Conservation (phyloP, 495 filamentous ascomycete genomes). For the Parmelia sp. region DNA sequence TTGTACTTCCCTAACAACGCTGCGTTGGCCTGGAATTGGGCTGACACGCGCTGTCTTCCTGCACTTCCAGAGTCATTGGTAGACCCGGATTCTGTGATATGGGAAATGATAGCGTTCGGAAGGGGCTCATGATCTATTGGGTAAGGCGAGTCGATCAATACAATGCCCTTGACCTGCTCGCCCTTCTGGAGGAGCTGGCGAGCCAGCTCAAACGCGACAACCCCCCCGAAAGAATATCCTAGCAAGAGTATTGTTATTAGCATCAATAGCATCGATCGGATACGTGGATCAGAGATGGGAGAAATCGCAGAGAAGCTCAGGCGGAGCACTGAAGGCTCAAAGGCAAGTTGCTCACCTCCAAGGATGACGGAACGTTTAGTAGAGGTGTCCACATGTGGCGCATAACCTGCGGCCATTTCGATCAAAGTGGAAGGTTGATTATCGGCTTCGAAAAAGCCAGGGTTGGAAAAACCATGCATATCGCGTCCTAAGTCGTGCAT, state of each 20-base stretch:
- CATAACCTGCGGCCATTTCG: background rate
- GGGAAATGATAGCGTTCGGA: background rate
- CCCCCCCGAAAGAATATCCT: slow-evolving; percentile 18
- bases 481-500: slow-evolving; percentile 1
- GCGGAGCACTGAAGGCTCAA: too few relatives aligned
- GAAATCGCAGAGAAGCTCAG: background rate
- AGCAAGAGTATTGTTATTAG: background rate
- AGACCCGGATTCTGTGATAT: too few relatives aligned
- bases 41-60: too few relatives aligned
- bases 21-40: too few relatives aligned
- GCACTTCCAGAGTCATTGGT: too few relatives aligned
- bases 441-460: slow-evolving; percentile 12
- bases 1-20: too few relatives aligned
- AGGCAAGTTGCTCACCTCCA: slow-evolving; percentile 6
- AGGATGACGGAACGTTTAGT: background rate
- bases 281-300: background rate
- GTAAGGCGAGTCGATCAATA: slow-evolving; percentile 21
- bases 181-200: slow-evolving; percentile 1
- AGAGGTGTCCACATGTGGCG: slow-evolving; percentile 7
- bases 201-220: slow-evolving; percentile 18
- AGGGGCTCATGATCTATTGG: slow-evolving; percentile 19
- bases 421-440: background rate
- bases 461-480: slow-evolving; percentile 14
- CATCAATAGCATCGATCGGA: too few relatives aligned
- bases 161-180: slow-evolving; percentile 14